phyloP scores from a whole-genome alignment of 2,329 filamentous ascomycete genomes.

The Fusarium sp. region DNA sequence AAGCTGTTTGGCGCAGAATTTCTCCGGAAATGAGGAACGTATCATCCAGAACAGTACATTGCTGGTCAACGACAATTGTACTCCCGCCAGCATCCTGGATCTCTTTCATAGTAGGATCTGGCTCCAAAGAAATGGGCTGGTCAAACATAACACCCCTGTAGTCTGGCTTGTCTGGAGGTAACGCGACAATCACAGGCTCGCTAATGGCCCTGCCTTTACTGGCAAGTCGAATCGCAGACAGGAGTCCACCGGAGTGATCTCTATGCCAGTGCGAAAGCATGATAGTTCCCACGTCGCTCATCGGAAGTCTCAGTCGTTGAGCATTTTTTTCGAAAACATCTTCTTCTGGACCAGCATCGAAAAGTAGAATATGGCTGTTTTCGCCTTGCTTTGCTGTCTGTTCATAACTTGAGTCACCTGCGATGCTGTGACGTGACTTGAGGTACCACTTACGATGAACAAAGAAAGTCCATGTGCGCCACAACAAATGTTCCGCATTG shows the following conservation, averaged over 20 bases:
- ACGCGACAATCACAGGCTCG: neutral
- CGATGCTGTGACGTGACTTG: fast-evolving
- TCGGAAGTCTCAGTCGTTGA: neutral
- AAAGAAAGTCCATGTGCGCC: conserved; percentile 3
- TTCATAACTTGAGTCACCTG: fast-evolving
- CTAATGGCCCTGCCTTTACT: neutral
- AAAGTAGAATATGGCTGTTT: neutral
- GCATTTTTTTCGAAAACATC: conserved; percentile 2
- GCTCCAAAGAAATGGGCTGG: neutral
- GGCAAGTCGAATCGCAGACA: neutral
- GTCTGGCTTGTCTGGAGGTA: neutral
- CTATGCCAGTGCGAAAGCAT: conserved; percentile 7
- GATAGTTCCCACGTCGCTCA: neutral
- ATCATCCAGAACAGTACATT: neutral
- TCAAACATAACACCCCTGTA: conserved; percentile 5
- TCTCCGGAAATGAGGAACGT: neutral
- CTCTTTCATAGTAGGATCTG: neutral
- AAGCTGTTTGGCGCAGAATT: neutral
- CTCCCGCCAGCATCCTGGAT: neutral
- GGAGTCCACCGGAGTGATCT: conserved; percentile 4
- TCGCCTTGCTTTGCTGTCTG: neutral
- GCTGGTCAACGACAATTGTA: neutral
- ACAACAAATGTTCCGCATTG: conserved; percentile 3
- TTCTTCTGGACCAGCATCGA: neutral
- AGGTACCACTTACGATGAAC: neutral